Base-by-base conservation (phyloP, 352 stramenopile genomes). In the Aphanomyces invadans region DNA sequence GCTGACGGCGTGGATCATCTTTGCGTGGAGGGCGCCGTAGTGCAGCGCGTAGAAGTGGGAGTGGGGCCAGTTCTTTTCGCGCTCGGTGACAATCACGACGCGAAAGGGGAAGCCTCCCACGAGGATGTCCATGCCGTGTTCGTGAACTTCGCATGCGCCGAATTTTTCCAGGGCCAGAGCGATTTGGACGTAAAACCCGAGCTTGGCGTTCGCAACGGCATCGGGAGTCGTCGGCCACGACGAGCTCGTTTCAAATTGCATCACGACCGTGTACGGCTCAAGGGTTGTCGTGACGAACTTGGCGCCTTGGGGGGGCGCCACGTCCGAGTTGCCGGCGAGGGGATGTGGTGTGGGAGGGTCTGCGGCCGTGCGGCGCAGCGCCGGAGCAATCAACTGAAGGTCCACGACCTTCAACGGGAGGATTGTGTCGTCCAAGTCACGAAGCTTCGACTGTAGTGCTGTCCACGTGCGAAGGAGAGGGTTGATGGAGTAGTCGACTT, bases 161-260 rank as follows among this genome's bases (percentile, higher is more conserved):
- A 73, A 73, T 2, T 80, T 81, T 46, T 90, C 79, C 0, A 95
- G 73, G 60, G 93, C 81, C 45, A 95, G 77, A 0, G 79, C 84
- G 28, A 96, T 80, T 42, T 95, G 80, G 15, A 96, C 84, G 72
- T 95, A 95, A 69, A 96, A 96, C 0, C 86, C 88, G 3, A 83
- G 89, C 74, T 96, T 95, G 3, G 83, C 85, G 56, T 94, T 80
- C 39, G 77, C 73, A 38, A 96, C 65, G 3, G 88, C 88, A 12
- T 83, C 74, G 68, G 78, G 79, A n/a, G 94, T 81, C 38, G 77
- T 91, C 2, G 88, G 88, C 88, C 88, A 96, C 42, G 83, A 81
- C 17, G 84, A 91, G 5, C 82, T 94, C 17, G 81, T 80, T 57
- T 96, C 87, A 31, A 96, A 93, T 57, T 86, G 82, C 5, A 95